Percentiles rank a stretch among this genome's conserved stretches.
Evolutionary conservation across 805 yeast species (phyloP).

Genomic region (Candida insectalens): DNA sequence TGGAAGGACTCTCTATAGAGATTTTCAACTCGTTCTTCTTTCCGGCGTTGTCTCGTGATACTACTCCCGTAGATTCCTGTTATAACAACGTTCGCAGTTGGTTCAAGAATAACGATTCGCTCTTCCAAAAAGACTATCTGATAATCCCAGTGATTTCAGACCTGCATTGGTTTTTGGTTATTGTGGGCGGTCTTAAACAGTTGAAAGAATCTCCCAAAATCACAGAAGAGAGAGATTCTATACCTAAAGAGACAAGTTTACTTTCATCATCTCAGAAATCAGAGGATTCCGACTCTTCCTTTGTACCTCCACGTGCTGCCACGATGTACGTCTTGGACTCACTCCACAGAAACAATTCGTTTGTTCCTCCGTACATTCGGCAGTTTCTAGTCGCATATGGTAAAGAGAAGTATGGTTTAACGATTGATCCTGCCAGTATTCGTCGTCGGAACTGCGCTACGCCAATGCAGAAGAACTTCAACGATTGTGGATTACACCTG

Average conservation of each 20-base stretch:
- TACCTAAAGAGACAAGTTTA: constrained; percentile 2
- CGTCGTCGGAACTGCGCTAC: constrained; percentile 30
- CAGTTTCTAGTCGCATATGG: constrained; percentile 62
- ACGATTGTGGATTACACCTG: constrained; percentile 93
- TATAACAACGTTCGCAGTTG: constrained; percentile 66
- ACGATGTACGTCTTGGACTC: constrained; percentile 74
- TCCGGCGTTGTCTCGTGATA: constrained; percentile 40
- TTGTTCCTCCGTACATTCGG: constrained; percentile 42
- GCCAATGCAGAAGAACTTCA: constrained; percentile 79
- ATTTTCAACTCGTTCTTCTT: constrained; percentile 80
- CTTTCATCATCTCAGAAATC: neutral
- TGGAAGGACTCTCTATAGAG: constrained; percentile 29
- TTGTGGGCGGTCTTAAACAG: constrained; percentile 27
- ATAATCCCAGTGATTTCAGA: constrained; percentile 76
- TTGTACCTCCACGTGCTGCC: constrained; percentile 20
- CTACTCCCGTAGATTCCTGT: constrained; percentile 19
- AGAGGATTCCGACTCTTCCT: neutral
- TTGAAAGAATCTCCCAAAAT: neutral
- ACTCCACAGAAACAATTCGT: constrained; percentile 46
- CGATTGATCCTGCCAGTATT: constrained; percentile 37
- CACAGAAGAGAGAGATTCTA: neutral
- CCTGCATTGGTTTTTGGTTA: constrained; percentile 82
- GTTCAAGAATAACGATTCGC: constrained; percentile 56
- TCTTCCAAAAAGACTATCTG: constrained; percentile 47
- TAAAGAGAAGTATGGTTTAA: constrained; percentile 44